Percentiles rank a stretch among this genome's conserved stretches.
Conservation (phyloP, 768 basidiomycete genomes). For the Suillus tomentosus region DNA sequence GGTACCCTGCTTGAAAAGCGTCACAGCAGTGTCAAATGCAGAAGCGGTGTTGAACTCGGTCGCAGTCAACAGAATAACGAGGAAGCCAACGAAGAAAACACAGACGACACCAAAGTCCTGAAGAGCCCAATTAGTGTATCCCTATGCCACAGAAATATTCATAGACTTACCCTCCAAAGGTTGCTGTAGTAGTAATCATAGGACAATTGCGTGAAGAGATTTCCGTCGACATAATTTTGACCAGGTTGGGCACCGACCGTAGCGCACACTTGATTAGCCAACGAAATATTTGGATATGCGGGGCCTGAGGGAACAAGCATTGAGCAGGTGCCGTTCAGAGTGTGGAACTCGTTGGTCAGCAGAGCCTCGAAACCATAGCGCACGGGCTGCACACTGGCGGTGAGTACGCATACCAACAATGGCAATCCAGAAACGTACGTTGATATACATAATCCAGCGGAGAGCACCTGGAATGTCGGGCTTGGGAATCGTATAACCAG, state of each 20-base stretch:
- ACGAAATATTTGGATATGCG: slow-evolving; percentile 54
- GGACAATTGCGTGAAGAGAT: slow-evolving; percentile 50
- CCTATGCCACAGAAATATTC: too few relatives aligned
- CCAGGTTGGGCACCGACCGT: slow-evolving; percentile 67
- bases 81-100: slow-evolving; percentile 63
- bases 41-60: slow-evolving; percentile 53
- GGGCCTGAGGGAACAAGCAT: slow-evolving; percentile 62
- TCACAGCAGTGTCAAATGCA: slow-evolving; percentile 42
- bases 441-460: slow-evolving; percentile 66
- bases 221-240: slow-evolving; percentile 58
- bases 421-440: slow-evolving; percentile 37
- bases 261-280: slow-evolving; percentile 79
- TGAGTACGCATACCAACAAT: neutral
- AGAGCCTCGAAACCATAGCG: slow-evolving; percentile 59
- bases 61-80: slow-evolving; percentile 54
- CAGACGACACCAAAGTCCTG: slow-evolving; percentile 71
- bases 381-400: neutral
- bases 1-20: slow-evolving; percentile 69
- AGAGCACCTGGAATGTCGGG: slow-evolving; percentile 69
- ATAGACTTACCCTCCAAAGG: slow-evolving; percentile 46
- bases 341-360: slow-evolving; percentile 84
- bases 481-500: slow-evolving; percentile 61
- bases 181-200: slow-evolving; percentile 45
- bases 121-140: neutral
- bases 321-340: slow-evolving; percentile 62